Evolutionary conservation across 495 filamentous ascomycete species (phyloP).

Genomic region (Talaromyces wortmannii): DNA sequence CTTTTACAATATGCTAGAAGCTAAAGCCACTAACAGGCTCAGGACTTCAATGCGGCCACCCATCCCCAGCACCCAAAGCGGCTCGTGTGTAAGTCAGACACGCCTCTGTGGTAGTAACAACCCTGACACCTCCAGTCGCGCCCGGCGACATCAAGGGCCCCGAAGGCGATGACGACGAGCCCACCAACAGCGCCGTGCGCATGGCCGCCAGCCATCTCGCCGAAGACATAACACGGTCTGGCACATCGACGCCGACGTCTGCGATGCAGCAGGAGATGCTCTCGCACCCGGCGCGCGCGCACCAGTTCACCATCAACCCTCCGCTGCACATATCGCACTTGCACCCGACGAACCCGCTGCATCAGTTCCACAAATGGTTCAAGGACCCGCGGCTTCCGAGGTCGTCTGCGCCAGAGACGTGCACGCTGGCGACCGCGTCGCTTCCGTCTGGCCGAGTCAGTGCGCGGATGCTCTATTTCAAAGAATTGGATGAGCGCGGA

Average conservation of each 20-base stretch:
- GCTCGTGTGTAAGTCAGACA: conserved; percentile 30
- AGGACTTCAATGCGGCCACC: neutral
- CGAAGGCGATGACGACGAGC: conserved; percentile 2
- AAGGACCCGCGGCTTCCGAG: conserved; percentile 51
- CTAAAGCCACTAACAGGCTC: neutral
- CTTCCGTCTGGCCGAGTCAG: conserved; percentile 81
- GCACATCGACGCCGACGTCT: conserved; percentile 31
- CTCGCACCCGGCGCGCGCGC: conserved; percentile 33
- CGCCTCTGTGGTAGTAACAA: neutral
- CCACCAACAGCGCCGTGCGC: conserved; percentile 9
- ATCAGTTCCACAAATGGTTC: conserved; percentile 88
- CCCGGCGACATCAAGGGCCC: conserved; percentile 30
- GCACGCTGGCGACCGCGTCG: conserved; percentile 80
- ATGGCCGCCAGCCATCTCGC: conserved; percentile 3
- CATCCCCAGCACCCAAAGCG: conserved; percentile 29
- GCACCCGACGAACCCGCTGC: conserved; percentile 49
- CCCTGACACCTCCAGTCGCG: conserved; percentile 18
- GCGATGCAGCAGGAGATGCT: conserved; percentile 26
- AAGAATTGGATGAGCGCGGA: conserved; percentile 61
- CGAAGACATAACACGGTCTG: conserved; percentile 19
- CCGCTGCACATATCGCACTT: conserved; percentile 33
- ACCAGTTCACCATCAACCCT: conserved; percentile 41
- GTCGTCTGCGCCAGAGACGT: conserved; percentile 60
- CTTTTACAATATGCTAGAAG: neutral
- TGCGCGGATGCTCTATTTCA: conserved; percentile 84